Base-by-base conservation (phyloP, 192 early-diverging fungal species). In the Backusella macrospora region DNA sequence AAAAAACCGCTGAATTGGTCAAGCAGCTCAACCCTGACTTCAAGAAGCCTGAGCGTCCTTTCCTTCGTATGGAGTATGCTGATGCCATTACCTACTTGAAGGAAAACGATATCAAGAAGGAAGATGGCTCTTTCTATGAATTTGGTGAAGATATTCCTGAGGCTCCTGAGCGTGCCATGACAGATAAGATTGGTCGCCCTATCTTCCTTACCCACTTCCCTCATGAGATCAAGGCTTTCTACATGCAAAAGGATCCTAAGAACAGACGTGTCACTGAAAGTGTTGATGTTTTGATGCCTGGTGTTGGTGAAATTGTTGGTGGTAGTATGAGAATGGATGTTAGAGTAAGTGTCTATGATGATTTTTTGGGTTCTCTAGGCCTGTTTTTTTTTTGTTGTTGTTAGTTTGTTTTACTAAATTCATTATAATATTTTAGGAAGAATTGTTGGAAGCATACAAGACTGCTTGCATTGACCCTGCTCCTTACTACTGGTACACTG, bases 81-180 rank as follows among this genome's bases (percentile, higher is more conserved):
- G 96, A 99, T 69, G 98, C 96, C 38, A 98, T 99, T 73, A 76
- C 86, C 65, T 99, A 97, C 88, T 89, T 99, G 45, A 94, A 96
- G 82, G 95, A 95, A 26, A 77, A 95, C 74, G 89, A 91, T 40
- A 90, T 99, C 67, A 92, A 92, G 82, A 97, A 96, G 80, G 94
- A 93, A 70, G 91, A 98, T 71, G 96, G 96, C 43, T 87, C 84
- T 8, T 91, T 89, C 74, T 99, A 96, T 81, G 91, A 93, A 82
- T 96, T 97, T 85, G 98, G 98, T 68, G 97, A 99, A 72, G 98
- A 99, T 81, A 99, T 99, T 76, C 96, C 97, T 44, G 98, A 99
- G 83, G 87, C 92, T 40, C 97, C 98, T 42, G 98, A 99, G 83
- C 94, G 98, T 73, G 81, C 85, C 73, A 99, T 99, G 98, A 99